Conservation (phyloP, 192 early-diverging fungal genomes). For the Coemansia sp. region DNA sequence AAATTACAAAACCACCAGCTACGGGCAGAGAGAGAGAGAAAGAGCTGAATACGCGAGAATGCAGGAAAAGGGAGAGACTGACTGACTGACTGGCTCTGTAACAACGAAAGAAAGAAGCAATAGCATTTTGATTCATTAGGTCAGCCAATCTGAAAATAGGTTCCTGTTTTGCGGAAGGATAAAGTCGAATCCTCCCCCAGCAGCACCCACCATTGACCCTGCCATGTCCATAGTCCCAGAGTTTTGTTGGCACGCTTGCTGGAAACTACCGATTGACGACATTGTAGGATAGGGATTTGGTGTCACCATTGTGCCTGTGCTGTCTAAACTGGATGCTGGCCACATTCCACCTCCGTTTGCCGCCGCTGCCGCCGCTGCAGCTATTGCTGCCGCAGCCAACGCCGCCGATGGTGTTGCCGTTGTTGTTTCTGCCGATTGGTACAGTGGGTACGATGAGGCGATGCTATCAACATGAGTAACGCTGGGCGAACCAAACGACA, state of each 20-base stretch:
- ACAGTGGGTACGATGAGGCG: conserved; percentile 9
- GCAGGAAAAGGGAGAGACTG: not conserved
- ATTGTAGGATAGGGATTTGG: not conserved
- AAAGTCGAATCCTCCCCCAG: conserved; percentile 6
- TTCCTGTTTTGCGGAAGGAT: conserved; percentile 26
- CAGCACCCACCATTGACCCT: conserved; percentile 1
- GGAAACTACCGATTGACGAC: not conserved
- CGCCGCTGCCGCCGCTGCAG: not conserved
- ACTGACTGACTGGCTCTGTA: not conserved
- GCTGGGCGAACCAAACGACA: conserved; percentile 20
- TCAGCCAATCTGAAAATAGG: conserved; percentile 32
- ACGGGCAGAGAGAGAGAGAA: not conserved
- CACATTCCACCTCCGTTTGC: not conserved
- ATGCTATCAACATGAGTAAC: conserved; percentile 9
- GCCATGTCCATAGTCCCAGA: not conserved
- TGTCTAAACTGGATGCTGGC: not conserved
- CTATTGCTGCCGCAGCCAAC: not conserved
- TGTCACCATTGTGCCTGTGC: conserved; percentile 1
- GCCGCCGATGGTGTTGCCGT: not conserved
- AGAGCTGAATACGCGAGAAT: not conserved
- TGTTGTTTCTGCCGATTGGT: not conserved
- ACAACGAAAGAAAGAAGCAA: not conserved
- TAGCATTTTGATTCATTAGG: not conserved
- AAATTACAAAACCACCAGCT: conserved; percentile 5
- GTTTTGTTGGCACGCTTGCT: conserved; percentile 10